Base-by-base conservation (phyloP, 345 rosid genomes). In the Luvunga scandens region DNA sequence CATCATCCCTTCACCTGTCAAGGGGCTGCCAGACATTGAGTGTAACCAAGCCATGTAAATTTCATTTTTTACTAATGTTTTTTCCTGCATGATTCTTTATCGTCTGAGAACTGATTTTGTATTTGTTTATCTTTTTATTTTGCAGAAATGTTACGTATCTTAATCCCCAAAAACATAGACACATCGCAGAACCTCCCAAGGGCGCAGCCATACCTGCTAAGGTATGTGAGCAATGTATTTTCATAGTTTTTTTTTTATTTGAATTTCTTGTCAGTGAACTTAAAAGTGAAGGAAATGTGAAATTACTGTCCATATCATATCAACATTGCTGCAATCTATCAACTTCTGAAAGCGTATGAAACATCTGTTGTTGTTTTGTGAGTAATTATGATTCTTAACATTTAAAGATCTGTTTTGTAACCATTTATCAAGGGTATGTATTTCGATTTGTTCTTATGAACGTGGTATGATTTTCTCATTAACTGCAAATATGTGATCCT, bases 61-160 rank as follows among this genome's bases (percentile, higher is more conserved):
- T 79, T 38, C 73, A 72, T 62, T 81, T 72, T 33, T 72, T 33
- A 67, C 72, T 50, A 16, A 64, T 86, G 63, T 56, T 60, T 6
- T 77, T 75, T 69, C 69, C 63, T 50, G 69, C 66, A 77, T 72
- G 69, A 22, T 25, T 77, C 66, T 69, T 21, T 81, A 59, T 69
- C 66, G 69, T 27, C 80, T 79, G 31, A 56, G n/a, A 18, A 13
- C 22, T n/a, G 13, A 45, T 45, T 53, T 53, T 53, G 57, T 69
- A 13, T 13, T 12, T 45, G 5, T 12, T 42, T 10, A 45, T 45
- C 13, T 71, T 36, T 77, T 42, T 61, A 68, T 71, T 80, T 42
- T 56, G 79, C 91, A 97, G 99, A 86, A 97, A 90, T 80, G 72
- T 89, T 69, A 87, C 98, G 13, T 91, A 83, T 83, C 87, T 89